Evolutionary conservation across 2,329 filamentous ascomycete genomes (phyloP), one percentile per base, ranked within the genome.

Genomic region (Xylariaceae sp.): DNA sequence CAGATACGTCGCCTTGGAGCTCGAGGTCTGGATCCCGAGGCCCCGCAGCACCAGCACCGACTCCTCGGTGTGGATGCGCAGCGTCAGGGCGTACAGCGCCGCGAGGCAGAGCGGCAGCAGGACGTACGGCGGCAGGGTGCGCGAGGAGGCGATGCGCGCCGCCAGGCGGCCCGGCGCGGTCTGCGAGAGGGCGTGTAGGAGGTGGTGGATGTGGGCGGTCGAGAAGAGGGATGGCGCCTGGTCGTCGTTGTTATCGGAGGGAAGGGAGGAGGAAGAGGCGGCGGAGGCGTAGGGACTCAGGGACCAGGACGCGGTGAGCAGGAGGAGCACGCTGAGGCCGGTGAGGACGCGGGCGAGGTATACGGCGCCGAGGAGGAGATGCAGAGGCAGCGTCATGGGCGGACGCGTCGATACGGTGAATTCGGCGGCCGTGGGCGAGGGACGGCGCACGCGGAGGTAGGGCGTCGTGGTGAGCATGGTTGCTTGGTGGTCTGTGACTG

Each of bases 361-460:
- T 29, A 76, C 64, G 34, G 73, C 49, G 34, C 61, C 45, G 38
- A 73, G 63, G 16, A 76, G 59, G 26, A 74, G 49, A 31, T 69
- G 73, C 6, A 75, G 64, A 2, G 73, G 55, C 13, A 76, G 45
- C 0, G 74, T 75, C 3, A 67, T 60, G 0, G 69, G 66, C 1
- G 86, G 80, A 34, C 81, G 79, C 43, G 90, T 96, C 28, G 90
- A 93, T 42, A 96, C 87, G 22, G 86, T 94, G 73, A 91, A 97
- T 52, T 87, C 85, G 61, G 87, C 83, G n/a, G 93, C 95, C 3
- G 89, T 94, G 35, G 88, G 84, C 18, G 93, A 90, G 37, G 87
- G 86, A 17, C 81, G 78, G 50, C 80, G 75, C 46, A 76, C 76
- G 53, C 71, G 74, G 38, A 88, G 78, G 52, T 75, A 75, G 9